phyloP scores from a whole-genome alignment of 805 yeast genomes.

The Myxozyma kluyveri region DNA sequence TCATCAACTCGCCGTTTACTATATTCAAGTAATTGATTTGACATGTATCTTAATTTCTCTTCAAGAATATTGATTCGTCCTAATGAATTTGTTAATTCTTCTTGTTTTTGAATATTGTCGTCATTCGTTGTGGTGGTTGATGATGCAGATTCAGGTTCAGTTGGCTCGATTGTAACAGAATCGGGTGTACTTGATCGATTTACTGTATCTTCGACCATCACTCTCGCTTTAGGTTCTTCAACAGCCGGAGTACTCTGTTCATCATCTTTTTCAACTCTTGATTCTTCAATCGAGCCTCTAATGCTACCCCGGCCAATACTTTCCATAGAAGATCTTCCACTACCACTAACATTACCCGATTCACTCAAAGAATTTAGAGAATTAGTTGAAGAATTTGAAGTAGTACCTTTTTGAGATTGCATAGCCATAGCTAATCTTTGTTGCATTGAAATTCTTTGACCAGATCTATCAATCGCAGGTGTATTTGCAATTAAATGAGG shows the following conservation, averaged over 20 bases:
- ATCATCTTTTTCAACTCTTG: too few relatives aligned
- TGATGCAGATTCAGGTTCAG: not conserved
- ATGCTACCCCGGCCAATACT: not conserved
- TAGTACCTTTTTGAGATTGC: slow-evolving; percentile 19
- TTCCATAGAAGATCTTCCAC: not conserved
- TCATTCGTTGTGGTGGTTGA: slow-evolving; percentile 1
- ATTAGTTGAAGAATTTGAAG: not conserved
- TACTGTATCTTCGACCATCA: not conserved
- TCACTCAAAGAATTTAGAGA: too few relatives aligned
- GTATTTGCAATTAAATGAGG: not conserved
- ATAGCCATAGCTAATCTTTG: slow-evolving; percentile 63
- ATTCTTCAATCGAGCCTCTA: not conserved
- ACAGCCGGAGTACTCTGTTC: not conserved
- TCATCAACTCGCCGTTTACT: slow-evolving; percentile 15
- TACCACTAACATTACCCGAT: too few relatives aligned
- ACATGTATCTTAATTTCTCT: slow-evolving; percentile 37
- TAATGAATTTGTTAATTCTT: slow-evolving; percentile 20
- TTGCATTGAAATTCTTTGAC: slow-evolving; percentile 58
- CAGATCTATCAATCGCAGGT: slow-evolving; percentile 36
- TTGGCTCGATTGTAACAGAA: not conserved
- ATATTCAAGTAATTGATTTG: slow-evolving; percentile 30
- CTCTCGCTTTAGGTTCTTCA: not conserved
- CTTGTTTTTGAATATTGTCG: slow-evolving; percentile 21
- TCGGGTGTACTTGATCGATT: not conserved
- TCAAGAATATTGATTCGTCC: slow-evolving; percentile 33